Conservation (phyloP, 129 eudicot species). For the Artemisia argyi region DNA sequence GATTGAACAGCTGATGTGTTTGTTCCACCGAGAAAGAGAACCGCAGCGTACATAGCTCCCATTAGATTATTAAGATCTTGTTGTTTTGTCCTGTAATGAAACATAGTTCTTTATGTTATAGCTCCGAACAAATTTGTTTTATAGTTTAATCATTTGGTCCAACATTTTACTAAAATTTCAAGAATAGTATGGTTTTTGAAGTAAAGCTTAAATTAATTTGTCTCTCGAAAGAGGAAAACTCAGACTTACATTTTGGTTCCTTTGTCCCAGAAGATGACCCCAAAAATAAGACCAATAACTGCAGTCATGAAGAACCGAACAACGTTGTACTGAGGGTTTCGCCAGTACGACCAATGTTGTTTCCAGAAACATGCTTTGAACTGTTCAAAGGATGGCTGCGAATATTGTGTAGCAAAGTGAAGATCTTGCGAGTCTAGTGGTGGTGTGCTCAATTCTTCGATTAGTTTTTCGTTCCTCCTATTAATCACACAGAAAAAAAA, state of each 20-base stretch:
- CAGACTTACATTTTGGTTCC: conserved; percentile 52
- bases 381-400: conserved; percentile 63
- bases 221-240: neutral
- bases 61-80: conserved; percentile 67
- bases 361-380: conserved; percentile 88
- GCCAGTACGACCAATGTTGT: conserved; percentile 83
- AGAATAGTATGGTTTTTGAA: neutral
- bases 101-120: neutral
- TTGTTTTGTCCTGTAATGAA: conserved; percentile 47
- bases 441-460: conserved; percentile 54
- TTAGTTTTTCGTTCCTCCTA: conserved; percentile 62
- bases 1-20: conserved; percentile 80
- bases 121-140: neutral
- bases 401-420: conserved; percentile 63
- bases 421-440: conserved; percentile 60
- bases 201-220: neutral
- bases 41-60: conserved; percentile 81
- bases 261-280: conserved; percentile 71
- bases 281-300: conserved; percentile 62
- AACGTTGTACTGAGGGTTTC: conserved; percentile 76
- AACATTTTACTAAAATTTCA: no score
- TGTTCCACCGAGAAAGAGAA: conserved; percentile 72
- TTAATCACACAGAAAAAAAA: conserved; percentile 7
- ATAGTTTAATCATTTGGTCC: no score
- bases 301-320: conserved; percentile 65